Base-by-base conservation (phyloP, 2,329 filamentous ascomycete species). In the Trichoderma guizhouense region DNA sequence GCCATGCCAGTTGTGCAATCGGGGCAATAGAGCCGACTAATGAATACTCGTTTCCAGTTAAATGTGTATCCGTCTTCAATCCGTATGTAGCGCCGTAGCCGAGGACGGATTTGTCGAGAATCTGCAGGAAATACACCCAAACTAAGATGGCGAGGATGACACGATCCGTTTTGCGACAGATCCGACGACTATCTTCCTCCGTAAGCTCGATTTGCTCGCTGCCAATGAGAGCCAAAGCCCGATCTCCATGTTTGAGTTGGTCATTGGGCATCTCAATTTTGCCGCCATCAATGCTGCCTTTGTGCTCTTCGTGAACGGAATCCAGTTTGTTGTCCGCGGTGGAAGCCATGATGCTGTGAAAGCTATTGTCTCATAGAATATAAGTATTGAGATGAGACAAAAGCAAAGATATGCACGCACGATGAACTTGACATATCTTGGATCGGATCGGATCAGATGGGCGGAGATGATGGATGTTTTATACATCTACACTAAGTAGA, bases 151-250 rank as follows among this genome's bases (percentile, higher is more conserved):
- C 76, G 1, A 91, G 83, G 70, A 92, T 88, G 28, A 84, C 83
- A 65, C 83, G 84, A 76, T 92, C 90, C 1, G 88, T 91, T 79
- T 91, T 90, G 58, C 83, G 84, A 30, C 86, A 84, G 74, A 91
- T 90, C 12, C 85, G 84, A 5, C 73, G 72, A 39, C 72, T 76
- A 65, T 77, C 75, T 14, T 74, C 72, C 34, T 76, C 75, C 12
- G 73, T 73, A 39, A 77, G 72, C 15, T 55, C 34, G 3, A 69
- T 57, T 14, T 53, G 70, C 34, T 55, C 34, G 18, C 53, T 53
- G 26, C 39, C 53, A n/a, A 51, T 64, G 55, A 68, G 32, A 28
- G 70, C 39, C 18, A 53, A 26, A 51, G 47, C 36, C 32, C 30
- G 53, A 15, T 69, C 66, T 24, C 32, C 53, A 15, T 60, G 66